phyloP scores from a whole-genome alignment of 1,139 yeast genomes.

The Blastobotrys proliferans region DNA sequence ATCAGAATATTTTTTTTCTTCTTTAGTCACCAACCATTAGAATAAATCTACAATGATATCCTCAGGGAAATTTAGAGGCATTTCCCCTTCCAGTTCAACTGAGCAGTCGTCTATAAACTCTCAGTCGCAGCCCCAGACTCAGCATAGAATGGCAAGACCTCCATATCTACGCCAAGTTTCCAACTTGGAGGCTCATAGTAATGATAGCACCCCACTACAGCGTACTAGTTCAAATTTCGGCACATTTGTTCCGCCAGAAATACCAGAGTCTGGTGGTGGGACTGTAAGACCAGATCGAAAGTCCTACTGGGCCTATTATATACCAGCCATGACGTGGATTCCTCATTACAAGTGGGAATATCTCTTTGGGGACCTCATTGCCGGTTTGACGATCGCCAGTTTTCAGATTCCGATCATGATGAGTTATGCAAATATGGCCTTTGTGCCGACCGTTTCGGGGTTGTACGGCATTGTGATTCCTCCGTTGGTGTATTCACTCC shows the following conservation, averaged over 20 bases:
- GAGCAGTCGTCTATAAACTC: no score
- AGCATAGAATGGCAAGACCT: conserved; percentile 7
- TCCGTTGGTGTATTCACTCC: conserved; percentile 73
- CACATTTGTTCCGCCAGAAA: conserved; percentile 4
- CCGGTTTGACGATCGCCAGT: conserved; percentile 85
- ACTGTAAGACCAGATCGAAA: conserved; percentile 12
- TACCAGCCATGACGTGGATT: conserved; percentile 81
- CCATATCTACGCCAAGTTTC: conserved; percentile 14
- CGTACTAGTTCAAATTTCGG: background rate
- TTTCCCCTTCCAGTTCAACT: no score
- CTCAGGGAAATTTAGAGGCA: no score
- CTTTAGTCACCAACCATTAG: no score
- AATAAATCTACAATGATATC: no score
- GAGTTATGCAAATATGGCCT: conserved; percentile 87
- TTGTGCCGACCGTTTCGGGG: conserved; percentile 85
- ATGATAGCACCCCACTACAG: conserved; percentile 1
- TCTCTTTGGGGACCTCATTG: conserved; percentile 70
- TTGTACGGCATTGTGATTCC: conserved; percentile 76
- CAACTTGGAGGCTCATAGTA: conserved; percentile 7
- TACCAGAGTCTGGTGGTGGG: conserved; percentile 12
- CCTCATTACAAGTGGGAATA: conserved; percentile 51
- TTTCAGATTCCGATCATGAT: conserved; percentile 88
- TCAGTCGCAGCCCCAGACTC: no score
- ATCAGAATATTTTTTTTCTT: no score
- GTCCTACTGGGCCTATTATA: conserved; percentile 55